Conservation (phyloP, 1,284 basidiomycete species). For the Ganoderma sinense region DNA sequence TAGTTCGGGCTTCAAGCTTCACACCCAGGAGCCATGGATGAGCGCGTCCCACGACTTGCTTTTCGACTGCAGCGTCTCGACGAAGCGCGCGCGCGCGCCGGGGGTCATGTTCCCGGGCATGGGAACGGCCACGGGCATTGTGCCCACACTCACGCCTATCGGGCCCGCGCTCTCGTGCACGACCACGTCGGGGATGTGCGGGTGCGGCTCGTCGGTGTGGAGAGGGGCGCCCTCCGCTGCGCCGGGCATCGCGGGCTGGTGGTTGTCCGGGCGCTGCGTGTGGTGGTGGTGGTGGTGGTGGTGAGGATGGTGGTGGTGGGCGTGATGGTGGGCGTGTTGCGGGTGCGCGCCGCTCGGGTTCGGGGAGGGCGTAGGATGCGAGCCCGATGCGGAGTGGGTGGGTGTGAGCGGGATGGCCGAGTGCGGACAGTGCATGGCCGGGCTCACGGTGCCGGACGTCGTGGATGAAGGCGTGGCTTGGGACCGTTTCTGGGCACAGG, state of each 20-base stretch:
- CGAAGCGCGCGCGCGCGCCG: slow-evolving; percentile 34
- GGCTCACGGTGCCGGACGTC: slow-evolving; percentile 41
- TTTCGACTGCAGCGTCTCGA: slow-evolving; percentile 42
- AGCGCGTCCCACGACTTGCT: slow-evolving; percentile 41
- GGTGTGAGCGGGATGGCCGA: slow-evolving; percentile 27
- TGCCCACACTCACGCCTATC: background rate
- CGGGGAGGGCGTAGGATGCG: slow-evolving; percentile 16
- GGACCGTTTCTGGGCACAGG: slow-evolving; percentile 37
- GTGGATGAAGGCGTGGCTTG: slow-evolving; percentile 33
- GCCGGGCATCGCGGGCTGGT: slow-evolving; percentile 15
- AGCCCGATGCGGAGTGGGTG: slow-evolving; percentile 19
- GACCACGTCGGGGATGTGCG: slow-evolving; percentile 25
- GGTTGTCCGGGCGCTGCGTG: background rate
- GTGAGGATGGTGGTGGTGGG: slow-evolving; percentile 1
- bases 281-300: slow-evolving; percentile 4
- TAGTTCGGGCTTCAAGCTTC: slow-evolving; percentile 25
- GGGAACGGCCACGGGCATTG: background rate
- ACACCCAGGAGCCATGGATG: slow-evolving; percentile 42
- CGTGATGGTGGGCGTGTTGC: slow-evolving; percentile 8
- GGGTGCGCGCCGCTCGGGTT: slow-evolving; percentile 5
- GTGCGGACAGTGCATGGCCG: slow-evolving; percentile 30
- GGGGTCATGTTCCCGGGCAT: slow-evolving; percentile 22
- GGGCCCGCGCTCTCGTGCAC: slow-evolving; percentile 5
- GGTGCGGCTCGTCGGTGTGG: slow-evolving; percentile 20
- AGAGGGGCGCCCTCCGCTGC: slow-evolving; percentile 17